phyloP scores from a whole-genome alignment of 345 rosid genomes.

The Eucalyptus guilfoylei region DNA sequence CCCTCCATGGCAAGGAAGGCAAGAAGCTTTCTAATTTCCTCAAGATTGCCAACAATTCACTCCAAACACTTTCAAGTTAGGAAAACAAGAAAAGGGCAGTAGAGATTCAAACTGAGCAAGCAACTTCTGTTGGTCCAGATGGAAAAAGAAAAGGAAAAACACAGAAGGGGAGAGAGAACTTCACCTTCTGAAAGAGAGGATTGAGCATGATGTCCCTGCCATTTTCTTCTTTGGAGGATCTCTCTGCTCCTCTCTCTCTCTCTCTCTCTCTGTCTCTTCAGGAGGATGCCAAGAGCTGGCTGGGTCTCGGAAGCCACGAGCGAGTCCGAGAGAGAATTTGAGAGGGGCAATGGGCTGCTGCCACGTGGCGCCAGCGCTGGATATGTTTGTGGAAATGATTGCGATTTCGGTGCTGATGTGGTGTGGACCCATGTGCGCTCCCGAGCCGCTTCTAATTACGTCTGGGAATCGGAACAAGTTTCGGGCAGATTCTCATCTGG shows the following conservation, averaged over 20 bases:
- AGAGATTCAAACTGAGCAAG: background rate
- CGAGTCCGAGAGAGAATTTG: conserved; percentile 22
- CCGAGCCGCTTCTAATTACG: background rate
- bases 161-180: background rate
- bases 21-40: background rate
- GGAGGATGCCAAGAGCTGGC: background rate
- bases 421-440: background rate
- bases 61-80: background rate
- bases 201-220: conserved; percentile 46
- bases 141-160: background rate
- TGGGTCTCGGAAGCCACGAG: background rate
- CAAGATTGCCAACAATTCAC: background rate
- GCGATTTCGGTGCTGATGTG: background rate
- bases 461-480: background rate
- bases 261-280: background rate
- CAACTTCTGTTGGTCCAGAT: background rate
- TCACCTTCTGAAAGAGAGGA: conserved; percentile 50
- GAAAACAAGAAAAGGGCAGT: background rate
- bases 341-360: conserved; percentile 36
- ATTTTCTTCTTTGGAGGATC: conserved; percentile 6
- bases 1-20: background rate
- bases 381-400: background rate
- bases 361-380: conserved; percentile 32
- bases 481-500: background rate
- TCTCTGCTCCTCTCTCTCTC: background rate